Percentiles rank a stretch among this genome's conserved stretches.
phyloP scores from a whole-genome alignment of 495 filamentous ascomycete species.

The Tuber microsphaerosporum region DNA sequence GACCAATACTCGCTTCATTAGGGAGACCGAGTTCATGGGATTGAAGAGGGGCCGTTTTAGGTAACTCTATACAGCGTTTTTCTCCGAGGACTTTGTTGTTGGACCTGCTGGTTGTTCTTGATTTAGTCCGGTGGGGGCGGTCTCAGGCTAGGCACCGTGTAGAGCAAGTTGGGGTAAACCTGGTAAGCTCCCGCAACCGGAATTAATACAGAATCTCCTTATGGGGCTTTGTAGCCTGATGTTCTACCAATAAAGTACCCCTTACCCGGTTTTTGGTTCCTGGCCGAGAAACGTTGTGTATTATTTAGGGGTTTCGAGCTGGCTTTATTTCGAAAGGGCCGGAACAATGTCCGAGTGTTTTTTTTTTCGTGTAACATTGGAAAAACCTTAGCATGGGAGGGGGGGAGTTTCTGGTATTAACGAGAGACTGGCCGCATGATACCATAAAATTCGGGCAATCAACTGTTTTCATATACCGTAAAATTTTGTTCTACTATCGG shows the following conservation, averaged over 20 bases:
- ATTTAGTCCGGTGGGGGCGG: too few relatives aligned
- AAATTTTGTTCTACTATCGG: too few relatives aligned
- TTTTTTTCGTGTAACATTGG: not conserved
- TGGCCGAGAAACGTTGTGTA: not conserved
- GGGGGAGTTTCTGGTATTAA: not conserved
- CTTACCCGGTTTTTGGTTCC: not conserved
- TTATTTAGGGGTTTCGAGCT: not conserved
- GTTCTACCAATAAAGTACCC: not conserved
- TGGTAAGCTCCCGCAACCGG: not conserved
- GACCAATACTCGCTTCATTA: too few relatives aligned
- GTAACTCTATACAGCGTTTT: too few relatives aligned
- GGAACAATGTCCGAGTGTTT: not conserved
- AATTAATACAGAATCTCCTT: not conserved
- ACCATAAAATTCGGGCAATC: too few relatives aligned
- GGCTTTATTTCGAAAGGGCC: not conserved
- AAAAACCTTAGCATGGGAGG: not conserved
- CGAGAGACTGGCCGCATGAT: not conserved
- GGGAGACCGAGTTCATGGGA: too few relatives aligned
- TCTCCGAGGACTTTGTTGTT: too few relatives aligned
- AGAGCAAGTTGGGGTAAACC: not conserved
- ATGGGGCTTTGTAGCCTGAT: not conserved
- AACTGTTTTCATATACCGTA: too few relatives aligned
- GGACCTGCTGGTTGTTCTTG: too few relatives aligned
- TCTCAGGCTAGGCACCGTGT: too few relatives aligned
- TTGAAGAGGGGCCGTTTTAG: too few relatives aligned